Evolutionary conservation across 306 rosid genomes (phyloP).

Genomic region (Betula pendula): DNA sequence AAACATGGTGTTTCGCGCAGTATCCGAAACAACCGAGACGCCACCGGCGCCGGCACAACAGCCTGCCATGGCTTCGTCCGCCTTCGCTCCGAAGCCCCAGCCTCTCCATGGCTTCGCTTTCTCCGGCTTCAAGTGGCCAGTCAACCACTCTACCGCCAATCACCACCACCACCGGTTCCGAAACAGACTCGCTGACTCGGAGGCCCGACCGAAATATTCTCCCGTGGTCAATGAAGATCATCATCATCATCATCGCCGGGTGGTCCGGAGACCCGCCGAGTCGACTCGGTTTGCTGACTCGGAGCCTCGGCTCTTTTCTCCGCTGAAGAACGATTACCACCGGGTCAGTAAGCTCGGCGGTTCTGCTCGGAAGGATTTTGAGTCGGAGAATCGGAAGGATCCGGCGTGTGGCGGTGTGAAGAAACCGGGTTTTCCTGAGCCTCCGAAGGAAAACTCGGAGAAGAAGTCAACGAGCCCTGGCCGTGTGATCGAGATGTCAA

Average conservation of each 20-base stretch:
- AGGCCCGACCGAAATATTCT: neutral
- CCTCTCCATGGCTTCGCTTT: conserved; percentile 20
- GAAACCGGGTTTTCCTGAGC: neutral
- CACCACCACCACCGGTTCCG: neutral
- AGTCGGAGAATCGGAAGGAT: conserved; percentile 6
- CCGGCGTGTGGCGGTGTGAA: neutral
- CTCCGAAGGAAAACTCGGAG: neutral
- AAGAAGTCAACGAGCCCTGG: neutral
- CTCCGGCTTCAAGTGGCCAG: conserved; percentile 34
- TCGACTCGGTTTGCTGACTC: neutral
- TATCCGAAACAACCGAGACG: conserved; percentile 10
- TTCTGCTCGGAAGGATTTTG: neutral
- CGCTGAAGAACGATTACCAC: neutral
- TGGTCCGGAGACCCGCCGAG: neutral
- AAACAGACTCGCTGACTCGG: neutral
- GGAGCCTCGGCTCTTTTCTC: neutral
- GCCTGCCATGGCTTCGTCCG: conserved; percentile 28
- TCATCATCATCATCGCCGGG: too few species aligned
- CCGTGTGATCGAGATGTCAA: neutral
- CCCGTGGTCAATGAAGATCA: neutral
- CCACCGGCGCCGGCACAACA: neutral
- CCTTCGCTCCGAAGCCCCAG: conserved; percentile 12
- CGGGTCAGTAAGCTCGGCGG: neutral
- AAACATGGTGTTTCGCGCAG: conserved; percentile 30
- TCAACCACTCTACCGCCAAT: neutral